These are phyloP conservation scores for Fusarium pilosicola DNA, from an alignment of 2,329 filamentous ascomycete genomes.

Conservation along the genomic window DNA sequence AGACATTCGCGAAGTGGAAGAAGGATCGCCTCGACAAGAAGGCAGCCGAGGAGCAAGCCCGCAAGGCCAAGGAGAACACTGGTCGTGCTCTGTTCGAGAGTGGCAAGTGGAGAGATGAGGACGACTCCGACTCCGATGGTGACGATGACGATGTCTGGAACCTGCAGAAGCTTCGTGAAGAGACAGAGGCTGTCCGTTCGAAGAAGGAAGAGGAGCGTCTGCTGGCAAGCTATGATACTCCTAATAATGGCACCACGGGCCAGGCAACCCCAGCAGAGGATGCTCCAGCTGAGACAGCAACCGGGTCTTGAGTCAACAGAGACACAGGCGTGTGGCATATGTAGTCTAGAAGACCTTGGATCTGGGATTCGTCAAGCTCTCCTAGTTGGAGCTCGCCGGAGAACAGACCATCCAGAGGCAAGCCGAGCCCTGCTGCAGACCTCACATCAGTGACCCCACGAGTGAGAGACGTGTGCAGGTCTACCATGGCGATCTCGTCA, in stretches of 20 bases:
- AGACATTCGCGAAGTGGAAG: slow-evolving; percentile 97
- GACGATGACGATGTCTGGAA: slow-evolving; percentile 76
- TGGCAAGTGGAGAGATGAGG: slow-evolving; percentile 84
- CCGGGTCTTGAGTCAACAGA: slow-evolving; percentile 39
- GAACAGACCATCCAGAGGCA: slow-evolving; percentile 44
- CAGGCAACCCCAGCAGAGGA: slow-evolving; percentile 27
- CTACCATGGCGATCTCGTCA: slow-evolving; percentile 42
- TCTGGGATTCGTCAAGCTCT: slow-evolving; percentile 42
- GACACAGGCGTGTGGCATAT: slow-evolving; percentile 25
- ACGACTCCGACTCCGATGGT: slow-evolving; percentile 69
- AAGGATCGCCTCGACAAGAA: slow-evolving; percentile 94
- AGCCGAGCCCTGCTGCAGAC: slow-evolving; percentile 45
- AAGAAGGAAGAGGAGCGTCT: slow-evolving; percentile 82
- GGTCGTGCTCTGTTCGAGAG: slow-evolving; percentile 96
- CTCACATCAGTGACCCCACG: slow-evolving; percentile 28
- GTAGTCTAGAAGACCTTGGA: slow-evolving; percentile 38
- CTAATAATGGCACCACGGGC: slow-evolving; percentile 16
- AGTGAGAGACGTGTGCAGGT: slow-evolving; percentile 41
- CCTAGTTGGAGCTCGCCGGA: slow-evolving; percentile 36
- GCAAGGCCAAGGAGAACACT: slow-evolving; percentile 93
- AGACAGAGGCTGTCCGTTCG: slow-evolving; percentile 81
- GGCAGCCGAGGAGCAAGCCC: slow-evolving; percentile 89
- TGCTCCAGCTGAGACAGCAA: slow-evolving; percentile 32
- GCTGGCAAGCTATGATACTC: slow-evolving; percentile 46
- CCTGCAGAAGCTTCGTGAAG: slow-evolving; percentile 80